A percentile compares a stretch with the other conserved stretches of the same genome.
phyloP scores from a whole-genome alignment of 2,329 filamentous ascomycete species.

The Ceratocystis lukuohia region DNA sequence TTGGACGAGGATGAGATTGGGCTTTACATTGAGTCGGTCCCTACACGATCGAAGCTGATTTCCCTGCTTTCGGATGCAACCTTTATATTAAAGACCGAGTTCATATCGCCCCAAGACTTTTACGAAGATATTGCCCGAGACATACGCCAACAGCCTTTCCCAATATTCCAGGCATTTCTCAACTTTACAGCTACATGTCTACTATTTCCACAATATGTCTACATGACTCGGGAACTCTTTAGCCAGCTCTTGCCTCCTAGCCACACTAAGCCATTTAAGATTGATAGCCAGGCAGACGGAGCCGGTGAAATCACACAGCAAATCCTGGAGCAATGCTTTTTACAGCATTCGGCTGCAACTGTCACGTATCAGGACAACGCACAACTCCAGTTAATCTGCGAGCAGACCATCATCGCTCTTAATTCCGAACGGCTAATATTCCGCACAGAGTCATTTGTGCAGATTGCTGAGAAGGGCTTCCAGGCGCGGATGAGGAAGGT shows the following conservation, averaged over 20 bases:
- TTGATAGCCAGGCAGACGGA: conserved; percentile 28
- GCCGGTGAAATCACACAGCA: conserved; percentile 30
- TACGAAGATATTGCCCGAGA: conserved; percentile 44
- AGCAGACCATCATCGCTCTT: conserved; percentile 27
- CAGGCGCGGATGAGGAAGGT: conserved; percentile 30
- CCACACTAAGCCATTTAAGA: conserved; percentile 31
- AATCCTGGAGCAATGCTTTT: conserved; percentile 45
- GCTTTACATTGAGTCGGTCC: conserved; percentile 39
- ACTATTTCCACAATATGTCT: conserved; percentile 30
- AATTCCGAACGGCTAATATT: not conserved
- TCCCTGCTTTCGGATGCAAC: conserved; percentile 38
- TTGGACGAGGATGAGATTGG: conserved; percentile 15
- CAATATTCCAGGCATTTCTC: conserved; percentile 17
- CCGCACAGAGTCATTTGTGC: not conserved
- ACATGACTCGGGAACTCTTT: conserved; percentile 34
- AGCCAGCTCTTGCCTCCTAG: conserved; percentile 33
- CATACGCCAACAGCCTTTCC: conserved; percentile 22
- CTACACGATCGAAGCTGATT: conserved; percentile 50
- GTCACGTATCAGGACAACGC: conserved; percentile 53
- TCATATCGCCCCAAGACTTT: conserved; percentile 36
- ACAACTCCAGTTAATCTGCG: conserved; percentile 55
- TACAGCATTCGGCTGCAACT: conserved; percentile 51
- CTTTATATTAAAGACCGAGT: conserved; percentile 33
- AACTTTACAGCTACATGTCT: conserved; percentile 25
- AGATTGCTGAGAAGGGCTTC: conserved; percentile 9